Evolutionary conservation across 345 rosid genomes (phyloP), one percentile per base, ranked within the genome.

Genomic region (Salix viminalis): DNA sequence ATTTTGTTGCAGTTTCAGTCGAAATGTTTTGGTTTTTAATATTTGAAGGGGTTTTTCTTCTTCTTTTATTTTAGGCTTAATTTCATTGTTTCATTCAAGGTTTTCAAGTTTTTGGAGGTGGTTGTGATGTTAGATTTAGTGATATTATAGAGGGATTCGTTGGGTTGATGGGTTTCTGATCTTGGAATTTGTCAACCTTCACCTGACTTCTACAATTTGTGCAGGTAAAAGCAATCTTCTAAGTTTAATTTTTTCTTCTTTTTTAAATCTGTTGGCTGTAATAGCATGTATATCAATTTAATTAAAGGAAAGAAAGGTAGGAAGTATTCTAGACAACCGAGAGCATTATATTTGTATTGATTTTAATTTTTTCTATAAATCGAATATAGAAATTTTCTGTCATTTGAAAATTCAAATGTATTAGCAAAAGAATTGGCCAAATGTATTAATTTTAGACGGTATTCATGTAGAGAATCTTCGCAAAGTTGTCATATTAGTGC

Each of bases 221-320:
- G 62, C 71, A 28, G 80, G 80, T 77, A 72, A 76, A 65, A 30
- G 18, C 23, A 46, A 41, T 56, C 26, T n/a, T 2, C 12, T 39
- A 37, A 54, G 18, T 65, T 72, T 19, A 2, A 7, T 75, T 46
- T 44, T 1, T 26, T 1, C 12, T 54, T 6, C 4, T 23, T 23
- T n/a, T 58, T 8, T 10, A 3, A 3, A 58, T 58, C 12, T 23
- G 64, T 9, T 58, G 23, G 64, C 10, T 26, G 28, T n/a, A 58
- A 9, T 58, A 58, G 4, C 10, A 16, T 10, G 56, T 4, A 32
- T 36, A 18, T n/a, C 21, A 42, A 42, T 42, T 42, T 19, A 66
- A 24, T 65, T 23, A 73, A 60, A 23, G 37, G 52, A 23, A 42
- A 41, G 24, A 41, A 16, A 58, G 11, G 39, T 50, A 65, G 37